A percentile compares a stretch with the other conserved stretches of the same genome.
Evolutionary conservation across 116 monocot genomes (phyloP).

Genomic region (Phalaenopsis hybrid): DNA sequence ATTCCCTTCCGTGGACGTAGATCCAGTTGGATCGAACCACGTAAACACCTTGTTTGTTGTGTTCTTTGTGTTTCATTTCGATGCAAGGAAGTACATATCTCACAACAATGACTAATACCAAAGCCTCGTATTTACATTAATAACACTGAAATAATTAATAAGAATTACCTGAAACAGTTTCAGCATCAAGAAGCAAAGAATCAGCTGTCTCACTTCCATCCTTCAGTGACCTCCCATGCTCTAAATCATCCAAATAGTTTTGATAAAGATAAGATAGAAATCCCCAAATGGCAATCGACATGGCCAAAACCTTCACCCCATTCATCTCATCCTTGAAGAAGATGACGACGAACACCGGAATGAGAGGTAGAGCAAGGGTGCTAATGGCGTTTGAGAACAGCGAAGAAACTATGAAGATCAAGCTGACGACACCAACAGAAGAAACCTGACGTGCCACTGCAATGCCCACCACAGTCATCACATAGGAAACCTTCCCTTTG

Average conservation of each 20-base stretch:
- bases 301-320: slow-evolving; percentile 59
- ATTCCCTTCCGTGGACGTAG: too few species aligned
- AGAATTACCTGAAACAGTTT: not conserved
- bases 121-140: too few species aligned
- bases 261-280: slow-evolving; percentile 69
- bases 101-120: too few species aligned
- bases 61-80: too few species aligned
- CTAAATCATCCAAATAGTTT: slow-evolving; percentile 51
- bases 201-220: not conserved
- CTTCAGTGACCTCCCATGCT: slow-evolving; percentile 16
- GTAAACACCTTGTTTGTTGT: too few species aligned
- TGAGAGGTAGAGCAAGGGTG: slow-evolving; percentile 44
- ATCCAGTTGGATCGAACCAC: too few species aligned
- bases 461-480: slow-evolving; percentile 29
- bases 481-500: slow-evolving; percentile 21
- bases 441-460: slow-evolving; percentile 28
- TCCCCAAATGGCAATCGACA: slow-evolving; percentile 70
- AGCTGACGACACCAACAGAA: slow-evolving; percentile 5
- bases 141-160: too few species aligned
- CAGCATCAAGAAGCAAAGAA: not conserved
- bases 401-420: slow-evolving; percentile 29
- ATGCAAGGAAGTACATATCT: too few species aligned
- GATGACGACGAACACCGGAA: slow-evolving; percentile 55
- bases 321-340: slow-evolving; percentile 66
- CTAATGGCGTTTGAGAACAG: slow-evolving; percentile 76